Conservation (phyloP, 2,329 filamentous ascomycete species). For the Stemphylium vesicarium region DNA sequence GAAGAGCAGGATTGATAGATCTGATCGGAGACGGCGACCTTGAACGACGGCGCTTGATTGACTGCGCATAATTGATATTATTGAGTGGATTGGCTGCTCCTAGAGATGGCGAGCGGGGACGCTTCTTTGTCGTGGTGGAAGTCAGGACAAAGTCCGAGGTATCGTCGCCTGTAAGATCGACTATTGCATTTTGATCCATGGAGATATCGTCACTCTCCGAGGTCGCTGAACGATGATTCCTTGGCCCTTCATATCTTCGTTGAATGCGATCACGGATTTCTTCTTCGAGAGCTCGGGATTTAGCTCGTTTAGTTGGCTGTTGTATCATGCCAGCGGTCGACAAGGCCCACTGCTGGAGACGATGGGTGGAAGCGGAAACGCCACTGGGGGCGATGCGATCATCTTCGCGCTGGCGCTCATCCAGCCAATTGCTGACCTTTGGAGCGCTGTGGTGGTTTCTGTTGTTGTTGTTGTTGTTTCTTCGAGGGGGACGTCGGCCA, state of each 20-base stretch:
- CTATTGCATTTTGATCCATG: neutral
- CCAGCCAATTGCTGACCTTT: conserved; percentile 1
- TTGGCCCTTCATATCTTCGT: conserved; percentile 5
- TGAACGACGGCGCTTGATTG: conserved; percentile 6
- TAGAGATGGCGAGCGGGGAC: conserved; percentile 1
- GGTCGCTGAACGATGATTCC: neutral
- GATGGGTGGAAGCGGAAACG: conserved; percentile 3
- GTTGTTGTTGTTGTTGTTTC: neutral
- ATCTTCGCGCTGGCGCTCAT: conserved; percentile 8
- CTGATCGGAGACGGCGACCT: neutral
- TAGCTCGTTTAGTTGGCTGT: neutral
- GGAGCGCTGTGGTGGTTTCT: neutral
- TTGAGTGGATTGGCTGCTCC: neutral
- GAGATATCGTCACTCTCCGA: neutral
- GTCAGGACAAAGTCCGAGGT: neutral
- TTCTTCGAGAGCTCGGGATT: conserved; percentile 7
- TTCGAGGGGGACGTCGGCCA: neutral
- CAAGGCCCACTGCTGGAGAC: conserved; percentile 18
- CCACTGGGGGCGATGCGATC: conserved; percentile 16
- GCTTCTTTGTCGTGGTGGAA: neutral
- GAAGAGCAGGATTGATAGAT: neutral
- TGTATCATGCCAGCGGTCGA: conserved; percentile 12
- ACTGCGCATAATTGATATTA: neutral
- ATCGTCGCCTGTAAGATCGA: neutral
- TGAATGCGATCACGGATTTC: conserved; percentile 9